Evolutionary conservation across 2,329 filamentous ascomycete species (phyloP).

Genomic region (Fusarium sp.): DNA sequence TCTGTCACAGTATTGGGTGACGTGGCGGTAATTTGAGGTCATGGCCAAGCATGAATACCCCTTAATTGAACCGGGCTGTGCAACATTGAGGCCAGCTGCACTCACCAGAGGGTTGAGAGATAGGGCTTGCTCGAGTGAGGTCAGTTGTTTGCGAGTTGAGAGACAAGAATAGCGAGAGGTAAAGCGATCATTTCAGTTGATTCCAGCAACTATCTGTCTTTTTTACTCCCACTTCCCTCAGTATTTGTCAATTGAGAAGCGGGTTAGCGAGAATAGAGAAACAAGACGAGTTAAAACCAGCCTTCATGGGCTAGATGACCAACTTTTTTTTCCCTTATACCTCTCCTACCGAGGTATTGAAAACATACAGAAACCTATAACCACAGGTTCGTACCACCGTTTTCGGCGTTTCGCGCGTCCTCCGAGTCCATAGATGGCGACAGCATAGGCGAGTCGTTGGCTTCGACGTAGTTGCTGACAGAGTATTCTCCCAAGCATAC

Average conservation of each 20-base stretch:
- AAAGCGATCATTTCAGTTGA: background rate
- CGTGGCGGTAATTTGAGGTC: background rate
- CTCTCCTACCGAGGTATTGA: constrained; percentile 1
- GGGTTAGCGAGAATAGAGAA: background rate
- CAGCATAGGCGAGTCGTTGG: background rate
- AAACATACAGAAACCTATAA: background rate
- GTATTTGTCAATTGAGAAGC: constrained; percentile 1
- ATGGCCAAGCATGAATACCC: background rate
- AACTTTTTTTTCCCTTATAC: constrained; percentile 20
- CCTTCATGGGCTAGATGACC: background rate
- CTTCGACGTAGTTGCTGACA: background rate
- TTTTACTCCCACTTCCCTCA: background rate
- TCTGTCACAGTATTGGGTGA: background rate
- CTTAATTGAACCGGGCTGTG: background rate
- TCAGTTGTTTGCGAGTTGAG: background rate
- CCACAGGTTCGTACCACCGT: constrained; percentile 24
- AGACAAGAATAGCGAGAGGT: background rate
- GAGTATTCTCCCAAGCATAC: constrained; percentile 35
- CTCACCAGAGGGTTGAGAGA: no score
- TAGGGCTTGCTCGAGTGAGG: background rate
- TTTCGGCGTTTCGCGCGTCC: constrained; percentile 22
- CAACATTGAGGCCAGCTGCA: background rate
- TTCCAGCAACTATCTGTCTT: background rate
- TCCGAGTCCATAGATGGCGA: constrained; percentile 32
- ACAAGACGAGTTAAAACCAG: constrained; percentile 2